These are phyloP conservation scores for Phanerodontia chrysosporium DNA, from an alignment of 768 basidiomycete species.

Conservation along the genomic window DNA sequence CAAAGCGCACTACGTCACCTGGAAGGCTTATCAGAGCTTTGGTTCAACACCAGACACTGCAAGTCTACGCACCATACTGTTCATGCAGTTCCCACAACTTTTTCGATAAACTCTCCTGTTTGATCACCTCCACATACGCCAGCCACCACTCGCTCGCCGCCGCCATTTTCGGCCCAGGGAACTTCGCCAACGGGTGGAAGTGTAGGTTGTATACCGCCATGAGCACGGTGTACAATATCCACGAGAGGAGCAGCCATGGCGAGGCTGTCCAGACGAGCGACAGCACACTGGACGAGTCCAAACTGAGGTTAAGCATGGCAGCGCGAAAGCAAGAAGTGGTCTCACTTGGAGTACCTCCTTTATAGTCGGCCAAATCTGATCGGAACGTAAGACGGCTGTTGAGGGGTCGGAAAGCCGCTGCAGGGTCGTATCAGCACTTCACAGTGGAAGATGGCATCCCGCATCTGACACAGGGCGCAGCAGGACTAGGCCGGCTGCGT, in stretches of 20 bases:
- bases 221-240: not conserved
- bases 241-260: not conserved
- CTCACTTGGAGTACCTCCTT: too few relatives aligned
- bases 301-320: not conserved
- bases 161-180: constrained; percentile 19
- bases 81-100: constrained; percentile 34
- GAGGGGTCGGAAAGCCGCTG: too few relatives aligned
- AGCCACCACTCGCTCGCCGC: constrained; percentile 16
- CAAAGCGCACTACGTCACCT: constrained; percentile 31
- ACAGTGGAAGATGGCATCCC: too few relatives aligned
- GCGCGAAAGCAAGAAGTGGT: not conserved
- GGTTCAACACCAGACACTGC: not conserved
- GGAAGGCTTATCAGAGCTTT: constrained; percentile 29
- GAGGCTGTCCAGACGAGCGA: not conserved
- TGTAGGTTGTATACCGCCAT: constrained; percentile 1
- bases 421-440: too few relatives aligned
- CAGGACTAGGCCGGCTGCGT: too few relatives aligned
- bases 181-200: constrained; percentile 18
- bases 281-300: not conserved
- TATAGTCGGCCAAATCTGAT: too few relatives aligned
- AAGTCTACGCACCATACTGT: constrained; percentile 30
- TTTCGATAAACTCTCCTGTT: constrained; percentile 20
- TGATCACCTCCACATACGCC: constrained; percentile 14
- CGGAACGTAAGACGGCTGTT: too few relatives aligned
- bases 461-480: too few relatives aligned